phyloP scores from a whole-genome alignment of 176 grass and related monocot genomes.

The Cenchrus fungigraminus region DNA sequence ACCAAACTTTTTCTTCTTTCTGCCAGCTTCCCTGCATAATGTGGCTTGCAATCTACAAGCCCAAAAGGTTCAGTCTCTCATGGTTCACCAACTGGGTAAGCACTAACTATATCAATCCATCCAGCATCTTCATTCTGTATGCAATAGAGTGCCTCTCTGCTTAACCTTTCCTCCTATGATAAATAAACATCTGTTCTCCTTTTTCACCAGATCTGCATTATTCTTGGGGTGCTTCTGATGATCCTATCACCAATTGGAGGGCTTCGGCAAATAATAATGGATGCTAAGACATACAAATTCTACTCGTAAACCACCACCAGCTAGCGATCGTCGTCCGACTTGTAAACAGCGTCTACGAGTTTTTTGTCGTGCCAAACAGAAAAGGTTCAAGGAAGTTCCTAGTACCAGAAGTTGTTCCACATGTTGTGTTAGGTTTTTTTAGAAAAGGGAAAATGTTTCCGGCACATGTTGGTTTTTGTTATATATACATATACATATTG shows the following conservation, averaged over 20 bases:
- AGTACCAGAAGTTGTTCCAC: neutral
- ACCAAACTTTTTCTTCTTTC: neutral
- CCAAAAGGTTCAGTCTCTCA: slow-evolving; percentile 74
- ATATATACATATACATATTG: neutral
- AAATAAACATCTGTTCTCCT: neutral
- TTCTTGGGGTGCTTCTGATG: slow-evolving; percentile 82
- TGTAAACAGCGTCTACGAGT: neutral
- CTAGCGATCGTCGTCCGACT: neutral
- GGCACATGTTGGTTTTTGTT: neutral
- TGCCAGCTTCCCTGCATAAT: slow-evolving; percentile 86
- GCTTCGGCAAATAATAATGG: slow-evolving; percentile 71
- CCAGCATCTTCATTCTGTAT: neutral
- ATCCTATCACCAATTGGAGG: slow-evolving; percentile 79
- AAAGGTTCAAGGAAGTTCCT: neutral
- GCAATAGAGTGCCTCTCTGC: neutral
- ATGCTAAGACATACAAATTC: slow-evolving; percentile 63
- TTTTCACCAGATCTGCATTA: slow-evolving; percentile 74
- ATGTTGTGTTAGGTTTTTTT: neutral
- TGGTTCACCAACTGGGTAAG: slow-evolving; percentile 90
- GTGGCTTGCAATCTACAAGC: slow-evolving; percentile 92
- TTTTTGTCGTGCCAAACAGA: slow-evolving; percentile 11
- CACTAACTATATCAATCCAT: neutral
- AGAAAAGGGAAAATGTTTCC: too few relatives aligned
- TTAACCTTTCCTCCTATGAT: neutral
- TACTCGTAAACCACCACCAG: slow-evolving; percentile 33